phyloP scores from a whole-genome alignment of 306 rosid species.

The Prinsepia uniflora region DNA sequence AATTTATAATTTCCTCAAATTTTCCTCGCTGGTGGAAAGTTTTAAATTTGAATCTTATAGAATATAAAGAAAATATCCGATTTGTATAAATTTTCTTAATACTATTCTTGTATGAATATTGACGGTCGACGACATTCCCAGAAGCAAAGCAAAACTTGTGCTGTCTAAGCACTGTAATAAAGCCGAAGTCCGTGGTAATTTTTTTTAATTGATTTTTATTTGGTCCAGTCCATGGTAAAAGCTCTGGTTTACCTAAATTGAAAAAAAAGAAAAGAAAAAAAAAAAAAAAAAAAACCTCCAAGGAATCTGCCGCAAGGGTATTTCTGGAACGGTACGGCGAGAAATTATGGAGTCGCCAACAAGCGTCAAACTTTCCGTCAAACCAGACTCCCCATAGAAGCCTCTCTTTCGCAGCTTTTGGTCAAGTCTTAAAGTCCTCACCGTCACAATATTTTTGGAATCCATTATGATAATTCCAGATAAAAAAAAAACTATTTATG shows the following conservation, averaged over 20 bases:
- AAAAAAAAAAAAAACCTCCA: neutral
- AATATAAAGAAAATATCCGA: too few species aligned
- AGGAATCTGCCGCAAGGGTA: conserved; percentile 1
- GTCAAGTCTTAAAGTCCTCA: neutral
- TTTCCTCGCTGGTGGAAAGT: too few species aligned
- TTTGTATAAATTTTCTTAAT: too few species aligned
- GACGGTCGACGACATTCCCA: neutral
- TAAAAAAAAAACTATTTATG: neutral
- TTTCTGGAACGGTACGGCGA: conserved; percentile 7
- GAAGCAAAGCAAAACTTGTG: neutral
- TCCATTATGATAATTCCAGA: too few species aligned
- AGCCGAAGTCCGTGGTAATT: too few species aligned
- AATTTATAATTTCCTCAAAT: too few species aligned
- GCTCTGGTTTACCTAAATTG: neutral
- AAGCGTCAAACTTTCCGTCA: conserved; percentile 39
- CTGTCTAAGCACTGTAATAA: neutral
- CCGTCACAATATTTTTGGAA: neutral
- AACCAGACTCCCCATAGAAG: conserved; percentile 19
- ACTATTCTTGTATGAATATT: neutral
- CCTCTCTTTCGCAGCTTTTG: neutral
- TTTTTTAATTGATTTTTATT: too few species aligned
- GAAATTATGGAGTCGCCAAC: conserved; percentile 19
- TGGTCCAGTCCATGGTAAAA: neutral
- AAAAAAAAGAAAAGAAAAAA: neutral
- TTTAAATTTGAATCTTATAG: too few species aligned